phyloP scores from a whole-genome alignment of 2,329 filamentous ascomycete species.

The Calonectria ilicicola region DNA sequence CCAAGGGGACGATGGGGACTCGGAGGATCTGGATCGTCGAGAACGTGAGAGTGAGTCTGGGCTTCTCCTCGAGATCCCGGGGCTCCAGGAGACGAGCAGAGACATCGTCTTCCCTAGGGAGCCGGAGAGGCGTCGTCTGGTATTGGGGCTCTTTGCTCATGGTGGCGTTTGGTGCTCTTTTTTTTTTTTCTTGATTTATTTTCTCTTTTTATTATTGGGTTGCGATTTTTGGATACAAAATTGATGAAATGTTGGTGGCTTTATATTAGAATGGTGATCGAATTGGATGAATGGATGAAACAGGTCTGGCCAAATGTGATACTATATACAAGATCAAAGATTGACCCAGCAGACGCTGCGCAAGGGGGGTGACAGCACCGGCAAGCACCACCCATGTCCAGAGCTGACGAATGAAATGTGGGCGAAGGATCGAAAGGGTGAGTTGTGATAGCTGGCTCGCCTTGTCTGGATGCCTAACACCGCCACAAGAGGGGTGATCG shows the following conservation, averaged over 20 bases:
- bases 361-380: background rate
- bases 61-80: constrained; percentile 23
- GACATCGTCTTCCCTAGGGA: constrained; percentile 34
- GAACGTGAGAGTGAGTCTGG: constrained; percentile 28
- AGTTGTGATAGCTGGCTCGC: background rate
- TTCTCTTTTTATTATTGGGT: background rate
- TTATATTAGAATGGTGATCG: background rate
- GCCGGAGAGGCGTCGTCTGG: background rate
- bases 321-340: constrained; percentile 1
- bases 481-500: background rate
- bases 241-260: background rate
- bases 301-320: background rate
- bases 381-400: background rate
- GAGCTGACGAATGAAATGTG: background rate
- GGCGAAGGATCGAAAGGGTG: background rate
- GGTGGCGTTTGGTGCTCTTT: background rate
- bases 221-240: background rate
- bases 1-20: constrained; percentile 23
- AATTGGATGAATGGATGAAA: background rate
- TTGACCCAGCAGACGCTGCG: background rate
- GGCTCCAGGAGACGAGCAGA: constrained; percentile 30
- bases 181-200: background rate
- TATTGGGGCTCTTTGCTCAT: constrained; percentile 10
- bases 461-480: background rate
- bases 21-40: constrained; percentile 33